Evolutionary conservation across 1,139 yeast species (phyloP), one percentile per base, ranked within the genome.

Genomic region (Scheffersomyces illinoinensis): DNA sequence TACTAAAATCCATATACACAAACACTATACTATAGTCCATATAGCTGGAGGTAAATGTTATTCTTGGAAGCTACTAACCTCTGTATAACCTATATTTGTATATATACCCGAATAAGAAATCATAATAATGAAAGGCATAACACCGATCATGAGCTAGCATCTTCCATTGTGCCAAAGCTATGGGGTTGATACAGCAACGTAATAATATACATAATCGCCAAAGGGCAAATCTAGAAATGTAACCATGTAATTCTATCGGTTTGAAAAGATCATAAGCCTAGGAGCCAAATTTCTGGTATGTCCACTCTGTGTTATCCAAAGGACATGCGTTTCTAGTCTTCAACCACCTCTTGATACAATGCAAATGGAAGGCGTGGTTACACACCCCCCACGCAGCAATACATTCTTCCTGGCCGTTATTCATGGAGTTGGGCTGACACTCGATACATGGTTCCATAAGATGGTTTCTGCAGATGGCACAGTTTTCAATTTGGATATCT

Each of bases 401-500:
- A 77, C 99, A 96, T 66, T 90, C 96, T 53, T 87, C 89, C 54
- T 85, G 84, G n/a, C 89, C 78, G 56, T 86, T 77, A 59, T 75
- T 85, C 72, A 87, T 88, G 51, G 90, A 88, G 68, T 89, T 88
- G 19, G 97, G 91, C 74, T 93, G 97, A 73, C 99, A 96, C 72
- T 93, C 99, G 65, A 96, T 95, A 75, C 99, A 96, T 24, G 96
- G 96, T 68, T 96, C 99, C 99, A 96, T 96, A 67, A 95, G 85
- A 76, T 95, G 98, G 75, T 95, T 96, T 70, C 99, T 86, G 82
- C 99, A 96, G 73, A 96, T 96, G 53, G 99, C 98, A 80, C 99
- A 96, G 59, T 92, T 93, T 67, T 96, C 99, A 60, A 95, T 97
- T 56, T 89, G 96, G 61, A 93, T 91, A 75, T 92, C 87, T 72